These are phyloP conservation scores for Pseudodiploospora longispora DNA, from an alignment of 2,329 filamentous ascomycete species.

Conservation along the genomic window DNA sequence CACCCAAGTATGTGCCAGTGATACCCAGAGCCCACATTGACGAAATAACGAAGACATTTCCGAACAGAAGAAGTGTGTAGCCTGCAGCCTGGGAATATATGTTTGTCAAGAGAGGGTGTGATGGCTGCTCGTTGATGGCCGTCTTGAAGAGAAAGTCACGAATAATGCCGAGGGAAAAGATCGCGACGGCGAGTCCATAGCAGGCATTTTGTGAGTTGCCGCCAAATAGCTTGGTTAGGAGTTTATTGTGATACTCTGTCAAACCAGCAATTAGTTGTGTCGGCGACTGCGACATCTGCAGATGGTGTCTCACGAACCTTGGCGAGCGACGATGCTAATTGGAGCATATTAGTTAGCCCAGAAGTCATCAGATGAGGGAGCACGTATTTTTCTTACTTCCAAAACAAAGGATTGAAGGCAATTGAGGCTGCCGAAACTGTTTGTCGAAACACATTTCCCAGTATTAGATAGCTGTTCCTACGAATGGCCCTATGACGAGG, in stretches of 20 bases:
- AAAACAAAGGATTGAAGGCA: constrained; percentile 96
- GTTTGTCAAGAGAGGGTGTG: constrained; percentile 62
- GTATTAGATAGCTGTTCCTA: constrained; percentile 3
- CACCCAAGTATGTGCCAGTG: constrained; percentile 91
- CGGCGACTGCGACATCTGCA: neutral
- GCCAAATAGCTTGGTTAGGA: constrained; percentile 78
- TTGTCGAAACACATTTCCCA: constrained; percentile 1
- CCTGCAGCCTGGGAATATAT: constrained; percentile 54
- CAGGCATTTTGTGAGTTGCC: constrained; percentile 73
- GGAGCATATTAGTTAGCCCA: constrained; percentile 23
- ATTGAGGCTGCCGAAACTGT: constrained; percentile 75
- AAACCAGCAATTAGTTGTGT: constrained; percentile 11
- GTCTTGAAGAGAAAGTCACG: constrained; percentile 83
- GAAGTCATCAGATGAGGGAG: neutral
- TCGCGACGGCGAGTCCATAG: constrained; percentile 80
- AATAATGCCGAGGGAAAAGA: constrained; percentile 86
- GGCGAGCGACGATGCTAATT: constrained; percentile 68
- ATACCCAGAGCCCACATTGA: constrained; percentile 90
- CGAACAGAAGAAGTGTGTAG: constrained; percentile 61
- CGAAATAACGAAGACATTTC: constrained; percentile 78
- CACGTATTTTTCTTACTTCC: constrained; percentile 68
- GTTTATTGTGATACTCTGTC: constrained; percentile 82
- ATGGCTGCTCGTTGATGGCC: constrained; percentile 68
- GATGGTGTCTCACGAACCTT: constrained; percentile 44
- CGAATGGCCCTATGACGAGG: neutral